Conservation (phyloP, 106 monocot genomes). For the Cymbidium sinense region DNA sequence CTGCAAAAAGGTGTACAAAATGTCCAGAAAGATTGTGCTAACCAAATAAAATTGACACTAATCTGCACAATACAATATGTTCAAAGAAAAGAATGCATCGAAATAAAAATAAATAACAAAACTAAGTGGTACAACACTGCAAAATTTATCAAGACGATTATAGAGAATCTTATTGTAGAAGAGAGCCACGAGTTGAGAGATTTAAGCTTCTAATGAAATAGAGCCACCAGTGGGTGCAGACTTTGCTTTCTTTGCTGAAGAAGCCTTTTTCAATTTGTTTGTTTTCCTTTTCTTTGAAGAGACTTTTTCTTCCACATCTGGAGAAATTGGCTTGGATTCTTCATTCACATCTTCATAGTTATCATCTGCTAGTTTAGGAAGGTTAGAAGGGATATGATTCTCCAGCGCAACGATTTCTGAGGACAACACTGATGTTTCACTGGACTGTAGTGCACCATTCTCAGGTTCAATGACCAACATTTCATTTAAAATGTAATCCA, state of each 20-base stretch:
- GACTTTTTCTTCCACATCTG: conserved; percentile 3
- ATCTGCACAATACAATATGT: not conserved
- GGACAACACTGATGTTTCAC: conserved; percentile 8
- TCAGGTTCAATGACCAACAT: conserved; percentile 83
- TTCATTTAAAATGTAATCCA: conserved; percentile 59
- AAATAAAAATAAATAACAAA: not conserved
- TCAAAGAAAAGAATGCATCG: not conserved
- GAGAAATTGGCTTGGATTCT: not conserved
- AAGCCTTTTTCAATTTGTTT: conserved; percentile 32
- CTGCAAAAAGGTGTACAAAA: too few species aligned
- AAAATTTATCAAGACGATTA: not conserved
- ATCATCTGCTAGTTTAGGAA: not conserved
- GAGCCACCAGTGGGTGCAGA: conserved; percentile 4
- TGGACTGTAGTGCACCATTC: conserved; percentile 1
- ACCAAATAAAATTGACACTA: too few species aligned
- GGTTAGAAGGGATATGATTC: conserved; percentile 4
- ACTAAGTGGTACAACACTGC: not conserved
- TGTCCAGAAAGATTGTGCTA: too few species aligned
- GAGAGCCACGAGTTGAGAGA: not conserved
- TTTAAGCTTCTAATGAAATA: conserved; percentile 13
- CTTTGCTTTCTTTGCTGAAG: conserved; percentile 40
- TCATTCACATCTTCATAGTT: not conserved
- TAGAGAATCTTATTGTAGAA: not conserved
- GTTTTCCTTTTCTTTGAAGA: conserved; percentile 52
- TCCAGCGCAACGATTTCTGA: not conserved